These are phyloP conservation scores for Gloeophyllum trabeum DNA, from an alignment of 768 basidiomycete species.

Conservation along the genomic window DNA sequence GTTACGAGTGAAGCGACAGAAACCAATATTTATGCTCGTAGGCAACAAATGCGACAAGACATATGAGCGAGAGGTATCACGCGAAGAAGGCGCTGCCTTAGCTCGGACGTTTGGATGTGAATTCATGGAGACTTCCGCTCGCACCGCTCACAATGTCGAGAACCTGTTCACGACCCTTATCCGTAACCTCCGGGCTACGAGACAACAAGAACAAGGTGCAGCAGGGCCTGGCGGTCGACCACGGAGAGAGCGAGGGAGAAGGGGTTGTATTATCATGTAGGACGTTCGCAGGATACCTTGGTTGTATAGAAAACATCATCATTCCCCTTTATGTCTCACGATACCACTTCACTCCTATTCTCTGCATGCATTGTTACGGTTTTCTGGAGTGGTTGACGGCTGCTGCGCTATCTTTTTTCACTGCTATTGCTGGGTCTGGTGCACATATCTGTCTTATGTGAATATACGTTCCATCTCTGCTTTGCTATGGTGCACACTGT, in stretches of 20 bases:
- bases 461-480: too few relatives aligned
- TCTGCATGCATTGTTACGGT: background rate
- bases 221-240: slow-evolving; percentile 14
- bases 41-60: slow-evolving; percentile 94
- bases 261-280: slow-evolving; percentile 77
- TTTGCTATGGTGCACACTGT: too few relatives aligned
- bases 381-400: too few relatives aligned
- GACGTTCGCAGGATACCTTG: slow-evolving; percentile 47
- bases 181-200: slow-evolving; percentile 66
- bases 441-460: too few relatives aligned
- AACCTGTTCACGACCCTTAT: slow-evolving; percentile 83
- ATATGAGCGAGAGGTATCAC: slow-evolving; percentile 84
- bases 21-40: slow-evolving; percentile 86
- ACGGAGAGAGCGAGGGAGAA: slow-evolving; percentile 32
- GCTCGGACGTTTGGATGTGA: slow-evolving; percentile 84
- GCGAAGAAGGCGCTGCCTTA: slow-evolving; percentile 76
- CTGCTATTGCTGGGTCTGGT: too few relatives aligned
- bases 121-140: slow-evolving; percentile 95
- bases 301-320: slow-evolving; percentile 45
- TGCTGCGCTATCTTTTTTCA: too few relatives aligned
- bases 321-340: slow-evolving; percentile 64
- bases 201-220: slow-evolving; percentile 34
- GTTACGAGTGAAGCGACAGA: slow-evolving; percentile 75
- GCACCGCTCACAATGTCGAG: slow-evolving; percentile 89
- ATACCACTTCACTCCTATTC: slow-evolving; percentile 56